Percentiles rank a stretch among this genome's conserved stretches.
Conservation (phyloP, 306 rosid species). For the Senna tora region DNA sequence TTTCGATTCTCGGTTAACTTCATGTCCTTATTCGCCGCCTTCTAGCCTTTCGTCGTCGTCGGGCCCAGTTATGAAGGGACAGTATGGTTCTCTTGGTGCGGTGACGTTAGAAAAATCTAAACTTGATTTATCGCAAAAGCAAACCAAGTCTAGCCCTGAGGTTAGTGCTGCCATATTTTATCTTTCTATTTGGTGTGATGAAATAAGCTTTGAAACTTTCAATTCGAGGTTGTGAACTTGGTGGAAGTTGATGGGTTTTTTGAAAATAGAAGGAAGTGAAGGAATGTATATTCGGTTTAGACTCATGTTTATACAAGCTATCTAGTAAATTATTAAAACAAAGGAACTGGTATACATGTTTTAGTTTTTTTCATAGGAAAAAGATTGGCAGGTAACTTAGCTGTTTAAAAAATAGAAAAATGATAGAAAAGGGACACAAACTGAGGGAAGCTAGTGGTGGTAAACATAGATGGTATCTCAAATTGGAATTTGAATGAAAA, state of each 20-base stretch:
- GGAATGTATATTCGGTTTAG: neutral
- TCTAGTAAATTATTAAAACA: neutral
- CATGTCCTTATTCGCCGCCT: slow-evolving; percentile 10
- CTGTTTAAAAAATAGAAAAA: neutral
- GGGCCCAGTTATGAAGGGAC: slow-evolving; percentile 71
- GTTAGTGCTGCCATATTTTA: slow-evolving; percentile 37
- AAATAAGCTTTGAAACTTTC: slow-evolving; percentile 23
- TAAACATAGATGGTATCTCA: neutral
- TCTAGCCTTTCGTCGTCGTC: slow-evolving; percentile 20
- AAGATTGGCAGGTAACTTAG: neutral
- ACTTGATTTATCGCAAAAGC: slow-evolving; percentile 76
- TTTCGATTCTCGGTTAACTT: neutral
- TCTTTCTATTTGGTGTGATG: neutral
- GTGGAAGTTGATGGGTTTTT: neutral
- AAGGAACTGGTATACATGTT: neutral
- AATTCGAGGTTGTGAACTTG: neutral
- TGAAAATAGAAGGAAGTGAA: neutral
- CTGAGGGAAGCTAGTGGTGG: neutral
- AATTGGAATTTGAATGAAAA: neutral
- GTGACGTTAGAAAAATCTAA: slow-evolving; percentile 87
- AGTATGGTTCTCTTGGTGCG: slow-evolving; percentile 68
- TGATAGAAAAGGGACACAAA: neutral
- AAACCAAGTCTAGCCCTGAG: slow-evolving; percentile 72
- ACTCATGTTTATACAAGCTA: neutral
- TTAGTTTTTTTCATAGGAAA: neutral